Percentiles rank a stretch among this genome's conserved stretches.
Conservation (phyloP, 352 stramenopile species). For the Pythium pyrilobum region DNA sequence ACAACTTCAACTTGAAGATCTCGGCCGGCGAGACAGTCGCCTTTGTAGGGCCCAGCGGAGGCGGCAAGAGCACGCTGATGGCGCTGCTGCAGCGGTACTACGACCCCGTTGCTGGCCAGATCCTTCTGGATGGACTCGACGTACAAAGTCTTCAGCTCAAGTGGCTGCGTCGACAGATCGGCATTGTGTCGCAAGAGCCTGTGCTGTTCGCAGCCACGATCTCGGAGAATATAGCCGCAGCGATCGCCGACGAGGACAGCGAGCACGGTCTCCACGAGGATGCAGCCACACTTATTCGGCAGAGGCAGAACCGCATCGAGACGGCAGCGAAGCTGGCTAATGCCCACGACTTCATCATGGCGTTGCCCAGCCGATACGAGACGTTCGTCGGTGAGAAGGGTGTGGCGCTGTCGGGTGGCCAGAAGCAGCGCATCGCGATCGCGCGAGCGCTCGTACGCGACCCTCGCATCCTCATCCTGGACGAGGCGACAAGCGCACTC, state of each 20-base stretch:
- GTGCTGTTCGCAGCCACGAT: conserved; percentile 79
- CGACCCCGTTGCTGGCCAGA: conserved; percentile 45
- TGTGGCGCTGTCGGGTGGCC: conserved; percentile 53
- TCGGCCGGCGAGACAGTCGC: conserved; percentile 16
- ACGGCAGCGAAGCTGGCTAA: not conserved
- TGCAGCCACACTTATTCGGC: too few species aligned
- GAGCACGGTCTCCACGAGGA: too few species aligned
- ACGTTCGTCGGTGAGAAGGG: conserved; percentile 61
- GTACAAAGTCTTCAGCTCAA: conserved; percentile 59
- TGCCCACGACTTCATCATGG: conserved; percentile 15
- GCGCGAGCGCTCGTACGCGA: conserved; percentile 60
- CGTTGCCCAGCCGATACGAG: conserved; percentile 28
- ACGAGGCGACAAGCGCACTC: conserved; percentile 76
- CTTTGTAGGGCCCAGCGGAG: conserved; percentile 16
- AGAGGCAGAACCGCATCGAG: not conserved
- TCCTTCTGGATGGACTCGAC: conserved; percentile 64
- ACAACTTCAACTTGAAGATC: conserved; percentile 16
- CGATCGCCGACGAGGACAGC: not conserved
- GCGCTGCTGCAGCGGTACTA: conserved; percentile 83
- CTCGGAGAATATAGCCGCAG: conserved; percentile 77
- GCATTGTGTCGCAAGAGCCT: conserved; percentile 65
- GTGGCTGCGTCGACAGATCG: conserved; percentile 37
- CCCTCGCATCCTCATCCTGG: conserved; percentile 42
- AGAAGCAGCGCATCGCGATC: conserved; percentile 39
- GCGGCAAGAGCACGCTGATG: conserved; percentile 32